These are phyloP conservation scores for Cylindrodendrum hubeiense DNA, from an alignment of 2,329 filamentous ascomycete genomes.

Conservation along the genomic window DNA sequence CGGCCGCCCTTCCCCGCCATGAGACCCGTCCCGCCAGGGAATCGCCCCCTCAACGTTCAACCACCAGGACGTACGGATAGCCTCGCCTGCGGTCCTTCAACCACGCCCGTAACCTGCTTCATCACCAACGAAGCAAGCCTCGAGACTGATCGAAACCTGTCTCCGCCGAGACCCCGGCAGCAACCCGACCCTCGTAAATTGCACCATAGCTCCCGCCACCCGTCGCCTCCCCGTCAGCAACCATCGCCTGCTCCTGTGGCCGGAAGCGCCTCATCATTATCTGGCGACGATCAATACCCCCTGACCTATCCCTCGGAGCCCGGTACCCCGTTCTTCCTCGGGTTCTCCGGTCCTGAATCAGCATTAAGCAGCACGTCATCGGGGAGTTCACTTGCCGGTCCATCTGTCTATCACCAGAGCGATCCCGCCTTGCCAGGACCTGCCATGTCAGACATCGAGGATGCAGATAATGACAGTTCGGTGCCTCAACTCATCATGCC, in stretches of 20 bases:
- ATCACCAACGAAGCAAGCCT: slow-evolving; percentile 51
- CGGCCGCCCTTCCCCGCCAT: slow-evolving; percentile 35
- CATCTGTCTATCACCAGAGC: slow-evolving; percentile 48
- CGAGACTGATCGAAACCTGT: slow-evolving; percentile 40
- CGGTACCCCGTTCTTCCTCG: slow-evolving; percentile 44
- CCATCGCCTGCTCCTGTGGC: slow-evolving; percentile 30
- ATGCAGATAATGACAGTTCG: slow-evolving; percentile 35
- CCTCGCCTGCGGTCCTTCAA: slow-evolving; percentile 34
- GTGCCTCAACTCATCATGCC: slow-evolving; percentile 96
- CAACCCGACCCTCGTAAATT: slow-evolving; percentile 40
- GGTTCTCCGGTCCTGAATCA: slow-evolving; percentile 45
- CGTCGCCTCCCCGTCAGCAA: slow-evolving; percentile 34
- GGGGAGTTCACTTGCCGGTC: slow-evolving; percentile 64
- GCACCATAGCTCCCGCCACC: slow-evolving; percentile 31
- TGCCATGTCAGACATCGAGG: slow-evolving; percentile 27
- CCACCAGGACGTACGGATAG: slow-evolving; percentile 36
- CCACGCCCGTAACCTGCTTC: slow-evolving; percentile 49
- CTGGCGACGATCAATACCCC: slow-evolving; percentile 32
- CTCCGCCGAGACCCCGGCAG: slow-evolving; percentile 38
- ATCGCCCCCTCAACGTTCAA: slow-evolving; percentile 36
- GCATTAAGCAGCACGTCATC: slow-evolving; percentile 63
- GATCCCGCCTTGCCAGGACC: slow-evolving; percentile 37
- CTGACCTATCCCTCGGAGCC: slow-evolving; percentile 40
- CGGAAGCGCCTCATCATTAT: slow-evolving; percentile 32
- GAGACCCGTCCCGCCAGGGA: slow-evolving; percentile 42